phyloP scores from a whole-genome alignment of 2,329 filamentous ascomycete genomes.

The Bipolaris gigantea region DNA sequence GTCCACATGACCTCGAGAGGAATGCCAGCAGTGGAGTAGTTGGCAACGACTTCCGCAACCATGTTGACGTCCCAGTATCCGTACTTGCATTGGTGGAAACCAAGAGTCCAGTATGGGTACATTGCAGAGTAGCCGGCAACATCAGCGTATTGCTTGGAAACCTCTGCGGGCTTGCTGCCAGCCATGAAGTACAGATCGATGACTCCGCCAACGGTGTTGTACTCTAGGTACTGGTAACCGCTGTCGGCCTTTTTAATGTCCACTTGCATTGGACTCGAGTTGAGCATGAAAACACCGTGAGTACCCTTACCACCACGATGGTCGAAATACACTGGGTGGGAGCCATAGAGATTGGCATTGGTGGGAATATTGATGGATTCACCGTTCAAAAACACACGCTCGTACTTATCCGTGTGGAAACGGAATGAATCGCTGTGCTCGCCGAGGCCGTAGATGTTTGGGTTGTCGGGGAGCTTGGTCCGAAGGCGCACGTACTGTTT shows the following conservation, averaged over 20 bases:
- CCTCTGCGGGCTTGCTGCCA: constrained; percentile 51
- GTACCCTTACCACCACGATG: constrained; percentile 58
- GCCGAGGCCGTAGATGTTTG: constrained; percentile 76
- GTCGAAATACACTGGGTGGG: constrained; percentile 74
- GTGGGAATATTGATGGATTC: constrained; percentile 65
- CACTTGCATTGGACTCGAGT: constrained; percentile 64
- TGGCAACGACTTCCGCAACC: constrained; percentile 67
- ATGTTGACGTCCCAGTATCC: constrained; percentile 62
- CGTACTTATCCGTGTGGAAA: constrained; percentile 68
- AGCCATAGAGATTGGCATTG: constrained; percentile 70
- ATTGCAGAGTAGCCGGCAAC: constrained; percentile 53
- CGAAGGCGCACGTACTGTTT: constrained; percentile 75
- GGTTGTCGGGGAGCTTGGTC: constrained; percentile 68
- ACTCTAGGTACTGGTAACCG: constrained; percentile 71
- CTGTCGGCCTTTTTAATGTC: constrained; percentile 66
- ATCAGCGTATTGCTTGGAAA: constrained; percentile 55
- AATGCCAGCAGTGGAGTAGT: constrained; percentile 66
- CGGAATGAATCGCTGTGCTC: constrained; percentile 74
- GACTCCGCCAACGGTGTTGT: constrained; percentile 76
- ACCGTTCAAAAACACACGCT: constrained; percentile 69
- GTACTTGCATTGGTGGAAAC: constrained; percentile 57
- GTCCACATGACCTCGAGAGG: constrained; percentile 75
- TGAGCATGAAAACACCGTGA: constrained; percentile 44
- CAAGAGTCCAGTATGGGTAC: constrained; percentile 57
- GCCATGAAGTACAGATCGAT: constrained; percentile 64